Evolutionary conservation across 2,329 filamentous ascomycete species (phyloP).

Genomic region (Verticillium dahliae): DNA sequence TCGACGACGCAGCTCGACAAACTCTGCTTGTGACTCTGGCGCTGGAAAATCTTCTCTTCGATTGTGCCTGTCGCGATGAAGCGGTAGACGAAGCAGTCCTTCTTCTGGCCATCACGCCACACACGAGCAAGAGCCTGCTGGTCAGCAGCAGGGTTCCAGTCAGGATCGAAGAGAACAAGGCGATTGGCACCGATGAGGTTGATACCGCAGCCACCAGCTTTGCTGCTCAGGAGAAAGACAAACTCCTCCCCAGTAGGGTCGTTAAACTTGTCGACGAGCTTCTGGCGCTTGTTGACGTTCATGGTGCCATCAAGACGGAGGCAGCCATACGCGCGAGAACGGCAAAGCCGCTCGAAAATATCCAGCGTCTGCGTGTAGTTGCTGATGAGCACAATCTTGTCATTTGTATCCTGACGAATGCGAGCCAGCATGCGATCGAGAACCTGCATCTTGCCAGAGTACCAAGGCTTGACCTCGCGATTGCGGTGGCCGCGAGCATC

Average conservation of each 20-base stretch:
- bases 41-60: constrained; percentile 98
- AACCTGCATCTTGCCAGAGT: constrained; percentile 97
- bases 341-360: constrained; percentile 86
- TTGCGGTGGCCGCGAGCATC: constrained; percentile 78
- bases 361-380: constrained; percentile 97
- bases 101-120: constrained; percentile 98
- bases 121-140: constrained; percentile 96
- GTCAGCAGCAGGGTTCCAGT: constrained; percentile 97
- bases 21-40: constrained; percentile 96
- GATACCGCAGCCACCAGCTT: constrained; percentile 92
- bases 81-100: constrained; percentile 99
- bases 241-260: constrained; percentile 86
- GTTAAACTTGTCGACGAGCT: constrained; percentile 97
- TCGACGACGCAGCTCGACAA: constrained; percentile 95
- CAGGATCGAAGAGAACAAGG: constrained; percentile 90
- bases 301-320: constrained; percentile 93
- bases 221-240: constrained; percentile 91
- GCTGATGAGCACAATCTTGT: constrained; percentile 98
- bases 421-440: constrained; percentile 96
- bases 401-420: constrained; percentile 92
- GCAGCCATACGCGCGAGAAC: constrained; percentile 74
- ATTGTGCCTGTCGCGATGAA: constrained; percentile 98
- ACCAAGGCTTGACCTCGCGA: constrained; percentile 88
- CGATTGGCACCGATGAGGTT: constrained; percentile 94
- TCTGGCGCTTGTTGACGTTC: constrained; percentile 95